Evolutionary conservation across 208 protist genomes (phyloP).

Genomic region (Blastocrithidia nonstop): DNA sequence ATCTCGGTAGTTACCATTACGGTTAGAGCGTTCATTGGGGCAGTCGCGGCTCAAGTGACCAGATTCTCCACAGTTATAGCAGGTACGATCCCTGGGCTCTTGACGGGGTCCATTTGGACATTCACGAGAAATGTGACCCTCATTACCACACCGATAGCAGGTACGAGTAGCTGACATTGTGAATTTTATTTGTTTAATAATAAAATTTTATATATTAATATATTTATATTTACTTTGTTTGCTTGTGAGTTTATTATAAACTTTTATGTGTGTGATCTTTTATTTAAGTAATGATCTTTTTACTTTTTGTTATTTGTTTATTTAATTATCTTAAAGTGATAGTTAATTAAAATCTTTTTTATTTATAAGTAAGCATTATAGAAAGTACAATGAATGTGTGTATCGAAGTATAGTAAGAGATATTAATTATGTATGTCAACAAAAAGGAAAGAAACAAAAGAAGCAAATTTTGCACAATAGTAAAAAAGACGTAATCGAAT

Average conservation of each 20-base stretch:
- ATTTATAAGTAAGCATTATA: too few species aligned
- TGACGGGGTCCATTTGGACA: constrained; percentile 24
- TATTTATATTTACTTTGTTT: not conserved
- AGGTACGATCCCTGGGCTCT: constrained; percentile 31
- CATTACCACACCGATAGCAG: constrained; percentile 55
- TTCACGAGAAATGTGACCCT: constrained; percentile 53
- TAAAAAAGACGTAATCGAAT: too few species aligned
- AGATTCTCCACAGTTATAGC: constrained; percentile 47
- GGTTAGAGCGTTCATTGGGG: constrained; percentile 29
- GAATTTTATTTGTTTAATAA: not conserved
- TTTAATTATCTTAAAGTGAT: not conserved
- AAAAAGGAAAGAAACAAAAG: too few species aligned
- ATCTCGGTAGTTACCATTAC: not conserved
- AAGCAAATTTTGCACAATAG: too few species aligned
- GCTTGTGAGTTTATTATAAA: not conserved
- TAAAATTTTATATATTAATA: too few species aligned
- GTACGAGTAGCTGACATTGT: constrained; percentile 18
- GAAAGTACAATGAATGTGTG: too few species aligned
- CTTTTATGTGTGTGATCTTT: not conserved
- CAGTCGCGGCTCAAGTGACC: constrained; percentile 61
- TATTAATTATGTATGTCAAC: too few species aligned
- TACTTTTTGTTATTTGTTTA: not conserved
- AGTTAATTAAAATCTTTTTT: constrained; percentile 1
- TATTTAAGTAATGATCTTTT: not conserved
- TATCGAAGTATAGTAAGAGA: too few species aligned